Evolutionary conservation across 441 rosid genomes (phyloP).

Genomic region (Pelargonium fulgidum): DNA sequence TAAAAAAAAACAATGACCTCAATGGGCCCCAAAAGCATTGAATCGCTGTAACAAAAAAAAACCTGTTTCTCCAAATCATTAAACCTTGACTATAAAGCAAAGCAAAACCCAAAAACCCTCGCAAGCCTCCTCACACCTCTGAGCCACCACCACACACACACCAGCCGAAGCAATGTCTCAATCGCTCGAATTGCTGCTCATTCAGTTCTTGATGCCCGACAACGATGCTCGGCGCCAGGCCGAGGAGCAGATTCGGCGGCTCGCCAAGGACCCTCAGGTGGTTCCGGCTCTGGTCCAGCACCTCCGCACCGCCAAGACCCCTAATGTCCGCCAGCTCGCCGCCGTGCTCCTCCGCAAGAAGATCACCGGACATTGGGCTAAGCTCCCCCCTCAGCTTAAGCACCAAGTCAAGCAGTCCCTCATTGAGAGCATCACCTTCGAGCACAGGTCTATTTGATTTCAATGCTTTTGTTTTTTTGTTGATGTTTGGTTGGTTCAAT

Average conservation of each 20-base stretch:
- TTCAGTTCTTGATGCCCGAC: constrained; percentile 99
- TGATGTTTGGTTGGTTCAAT: neutral
- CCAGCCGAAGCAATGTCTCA: constrained; percentile 54
- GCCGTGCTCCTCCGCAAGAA: constrained; percentile 99
- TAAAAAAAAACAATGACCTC: no score
- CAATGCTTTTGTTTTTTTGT: neutral
- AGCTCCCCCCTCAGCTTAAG: constrained; percentile 77
- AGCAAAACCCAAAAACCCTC: constrained; percentile 5
- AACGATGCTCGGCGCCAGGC: constrained; percentile 97
- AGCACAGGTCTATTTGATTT: constrained; percentile 57
- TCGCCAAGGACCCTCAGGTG: constrained; percentile 96
- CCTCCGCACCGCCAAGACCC: constrained; percentile 98
- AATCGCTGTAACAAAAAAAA: no score
- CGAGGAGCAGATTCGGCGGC: constrained; percentile 91
- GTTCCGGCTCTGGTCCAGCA: constrained; percentile 95
- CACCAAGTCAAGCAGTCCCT: constrained; percentile 82
- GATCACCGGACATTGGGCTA: constrained; percentile 98
- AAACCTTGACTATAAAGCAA: constrained; percentile 8
- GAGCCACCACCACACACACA: neutral
- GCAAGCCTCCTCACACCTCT: neutral
- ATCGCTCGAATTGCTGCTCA: constrained; percentile 79
- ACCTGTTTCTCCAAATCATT: neutral
- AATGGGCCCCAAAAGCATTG: no score
- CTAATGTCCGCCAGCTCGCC: constrained; percentile 96
- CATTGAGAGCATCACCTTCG: constrained; percentile 92